Evolutionary conservation across 345 rosid genomes (phyloP), one percentile per base, ranked within the genome.

Genomic region (Gossypium thurberi): DNA sequence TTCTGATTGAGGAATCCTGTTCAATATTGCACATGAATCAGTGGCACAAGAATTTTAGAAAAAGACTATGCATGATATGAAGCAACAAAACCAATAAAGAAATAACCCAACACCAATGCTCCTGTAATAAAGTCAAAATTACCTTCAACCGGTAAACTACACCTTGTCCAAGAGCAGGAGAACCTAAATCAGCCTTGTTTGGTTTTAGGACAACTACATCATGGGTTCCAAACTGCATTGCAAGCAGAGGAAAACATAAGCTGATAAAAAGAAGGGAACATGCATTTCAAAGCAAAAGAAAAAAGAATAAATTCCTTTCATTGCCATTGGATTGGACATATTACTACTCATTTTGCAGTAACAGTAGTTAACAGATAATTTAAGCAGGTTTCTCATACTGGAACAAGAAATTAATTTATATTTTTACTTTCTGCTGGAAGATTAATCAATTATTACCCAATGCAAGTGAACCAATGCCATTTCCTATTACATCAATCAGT

Each of bases 161-260:
- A 50, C 99, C 99, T 88, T 95, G 99, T 1, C 92, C 99, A 51
- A 95, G 88, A 68, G 94, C 84, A 84, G 97, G 88, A 33, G 96
- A 89, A 62, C 90, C 89, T 76, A 85, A 75, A 84, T 90, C 96
- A 56, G 99, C 86, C 80, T 92, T 95, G 83, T 87, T 95, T 12
- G 93, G 86, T 80, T 88, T 95, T 72, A 95, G 71, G 20, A 90
- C 89, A 65, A 92, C 98, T 2, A 95, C 99, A 63, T 95, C 99
- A 75, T 92, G 97, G 47, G 89, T 88, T 71, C 99, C 86, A 81
- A 92, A 90, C 91, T 89, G 88, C 79, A 82, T 14, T 13, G 37
- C 63, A 59, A 57, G 62, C 73, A 58, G 33, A 44, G 14, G 51
- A 50, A 15, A 73, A 26, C 18, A 57, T 53, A 47, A 71, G 25